Conservation (phyloP, 139 green algal genomes). For the Haematococcus sp. region DNA sequence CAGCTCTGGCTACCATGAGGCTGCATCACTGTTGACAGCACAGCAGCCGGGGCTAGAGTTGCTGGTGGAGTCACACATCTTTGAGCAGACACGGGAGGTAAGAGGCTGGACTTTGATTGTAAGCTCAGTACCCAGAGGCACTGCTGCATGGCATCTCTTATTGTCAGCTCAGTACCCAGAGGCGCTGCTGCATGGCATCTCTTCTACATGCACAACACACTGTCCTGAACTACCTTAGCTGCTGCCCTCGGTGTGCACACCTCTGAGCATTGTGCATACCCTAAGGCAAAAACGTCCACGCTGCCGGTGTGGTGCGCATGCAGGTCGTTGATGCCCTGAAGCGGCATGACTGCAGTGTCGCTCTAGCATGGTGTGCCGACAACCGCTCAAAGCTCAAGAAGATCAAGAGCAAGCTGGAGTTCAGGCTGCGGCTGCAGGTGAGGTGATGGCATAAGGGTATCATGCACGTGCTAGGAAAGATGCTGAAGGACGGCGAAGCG, state of each 20-base stretch:
- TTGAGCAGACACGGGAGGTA: slow-evolving; percentile 31
- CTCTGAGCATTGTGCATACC: too few species aligned
- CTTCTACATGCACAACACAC: too few species aligned
- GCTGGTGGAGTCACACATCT: slow-evolving; percentile 81
- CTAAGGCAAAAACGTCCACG: too few species aligned
- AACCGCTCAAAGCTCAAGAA: slow-evolving; percentile 71
- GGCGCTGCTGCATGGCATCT: too few species aligned
- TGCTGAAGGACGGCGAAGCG: too few species aligned
- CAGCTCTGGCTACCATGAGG: slow-evolving; percentile 49
- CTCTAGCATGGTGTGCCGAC: slow-evolving; percentile 81
- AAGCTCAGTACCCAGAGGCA: too few species aligned
- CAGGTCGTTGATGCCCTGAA: slow-evolving; percentile 62
- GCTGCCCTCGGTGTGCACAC: too few species aligned
- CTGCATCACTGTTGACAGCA: slow-evolving; percentile 25
- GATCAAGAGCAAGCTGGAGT: slow-evolving; percentile 82
- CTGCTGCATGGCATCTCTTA: too few species aligned
- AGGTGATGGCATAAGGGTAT: not conserved
- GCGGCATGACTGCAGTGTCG: slow-evolving; percentile 57
- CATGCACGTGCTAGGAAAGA: too few species aligned
- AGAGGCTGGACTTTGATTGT: too few species aligned
- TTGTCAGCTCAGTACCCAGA: too few species aligned
- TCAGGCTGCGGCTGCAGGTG: slow-evolving; percentile 76
- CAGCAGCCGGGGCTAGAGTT: slow-evolving; percentile 33
- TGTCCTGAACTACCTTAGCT: too few species aligned
- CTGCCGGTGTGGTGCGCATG: slow-evolving; percentile 38